phyloP scores from a whole-genome alignment of 2,329 filamentous ascomycete species.

The Dactylella cylindrospora region DNA sequence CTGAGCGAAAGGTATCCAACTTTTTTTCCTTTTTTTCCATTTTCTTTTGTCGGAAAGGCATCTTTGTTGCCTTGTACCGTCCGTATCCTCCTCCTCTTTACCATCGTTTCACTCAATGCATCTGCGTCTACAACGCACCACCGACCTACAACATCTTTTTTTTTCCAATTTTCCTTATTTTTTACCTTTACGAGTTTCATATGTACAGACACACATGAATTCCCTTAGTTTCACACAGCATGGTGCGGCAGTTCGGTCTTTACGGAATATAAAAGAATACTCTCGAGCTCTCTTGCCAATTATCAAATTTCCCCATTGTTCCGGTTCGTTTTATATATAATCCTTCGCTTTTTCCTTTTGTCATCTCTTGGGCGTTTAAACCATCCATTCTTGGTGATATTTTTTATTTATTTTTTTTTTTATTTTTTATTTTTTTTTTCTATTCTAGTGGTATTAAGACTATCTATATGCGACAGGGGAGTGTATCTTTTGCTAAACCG shows the following conservation, averaged over 20 bases:
- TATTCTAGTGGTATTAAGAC: too few species aligned
- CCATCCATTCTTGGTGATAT: too few species aligned
- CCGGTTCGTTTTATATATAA: background rate
- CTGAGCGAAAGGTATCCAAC: conserved; percentile 2
- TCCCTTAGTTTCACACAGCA: too few species aligned
- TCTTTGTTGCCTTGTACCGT: background rate
- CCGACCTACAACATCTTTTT: conserved; percentile 9
- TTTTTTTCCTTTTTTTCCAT: background rate
- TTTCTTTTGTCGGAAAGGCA: background rate
- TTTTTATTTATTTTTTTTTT: background rate
- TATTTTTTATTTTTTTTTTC: background rate
- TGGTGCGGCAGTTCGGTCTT: too few species aligned
- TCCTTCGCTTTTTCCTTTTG: too few species aligned
- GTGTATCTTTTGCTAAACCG: too few species aligned
- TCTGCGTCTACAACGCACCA: conserved; percentile 9
- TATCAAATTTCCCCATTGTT: too few species aligned
- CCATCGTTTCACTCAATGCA: background rate
- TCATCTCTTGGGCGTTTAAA: too few species aligned
- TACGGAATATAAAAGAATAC: too few species aligned
- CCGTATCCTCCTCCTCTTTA: background rate
- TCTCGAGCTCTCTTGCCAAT: too few species aligned
- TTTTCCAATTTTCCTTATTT: background rate
- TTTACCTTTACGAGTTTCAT: background rate
- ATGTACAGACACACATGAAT: too few species aligned
- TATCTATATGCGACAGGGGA: too few species aligned